Conservation (phyloP, 148 eudicot species). For the Rhododendron vialii region DNA sequence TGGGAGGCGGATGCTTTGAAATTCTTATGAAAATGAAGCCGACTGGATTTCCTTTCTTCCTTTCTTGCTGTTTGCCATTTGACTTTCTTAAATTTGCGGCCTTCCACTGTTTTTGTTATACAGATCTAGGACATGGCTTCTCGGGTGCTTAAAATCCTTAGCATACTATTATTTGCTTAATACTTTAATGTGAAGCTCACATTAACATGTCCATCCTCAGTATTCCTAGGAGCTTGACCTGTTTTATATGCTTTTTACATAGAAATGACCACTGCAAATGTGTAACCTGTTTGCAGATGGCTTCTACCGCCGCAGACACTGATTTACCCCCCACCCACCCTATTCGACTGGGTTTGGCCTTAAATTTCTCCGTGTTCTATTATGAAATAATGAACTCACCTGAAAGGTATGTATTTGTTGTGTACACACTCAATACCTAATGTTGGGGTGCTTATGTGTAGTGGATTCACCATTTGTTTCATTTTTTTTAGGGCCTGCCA, state of each 20-base stretch:
- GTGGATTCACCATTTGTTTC: neutral
- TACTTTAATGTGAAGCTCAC: neutral
- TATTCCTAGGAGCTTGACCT: neutral
- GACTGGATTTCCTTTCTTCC: neutral
- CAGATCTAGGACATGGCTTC: neutral
- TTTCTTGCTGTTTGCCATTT: neutral
- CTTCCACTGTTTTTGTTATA: neutral
- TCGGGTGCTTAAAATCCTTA: neutral
- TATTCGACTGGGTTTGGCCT: slow-evolving; percentile 31
- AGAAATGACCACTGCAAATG: neutral
- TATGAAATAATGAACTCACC: slow-evolving; percentile 39
- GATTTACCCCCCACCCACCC: slow-evolving; percentile 37
- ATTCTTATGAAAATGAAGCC: neutral
- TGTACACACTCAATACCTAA: neutral
- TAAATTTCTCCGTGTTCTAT: slow-evolving; percentile 35
- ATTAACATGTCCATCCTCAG: neutral
- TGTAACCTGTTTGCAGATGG: slow-evolving; percentile 10
- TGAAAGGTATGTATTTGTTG: slow-evolving; percentile 23
- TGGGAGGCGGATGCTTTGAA: neutral
- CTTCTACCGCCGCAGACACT: slow-evolving; percentile 28
- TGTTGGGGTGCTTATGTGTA: neutral
- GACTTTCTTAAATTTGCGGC: neutral
- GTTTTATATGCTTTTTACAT: neutral
- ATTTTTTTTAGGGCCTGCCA: slow-evolving; percentile 30
- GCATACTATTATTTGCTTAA: neutral